Evolutionary conservation across 2,329 filamentous ascomycete species (phyloP).

Genomic region (Aspergillus candidus): DNA sequence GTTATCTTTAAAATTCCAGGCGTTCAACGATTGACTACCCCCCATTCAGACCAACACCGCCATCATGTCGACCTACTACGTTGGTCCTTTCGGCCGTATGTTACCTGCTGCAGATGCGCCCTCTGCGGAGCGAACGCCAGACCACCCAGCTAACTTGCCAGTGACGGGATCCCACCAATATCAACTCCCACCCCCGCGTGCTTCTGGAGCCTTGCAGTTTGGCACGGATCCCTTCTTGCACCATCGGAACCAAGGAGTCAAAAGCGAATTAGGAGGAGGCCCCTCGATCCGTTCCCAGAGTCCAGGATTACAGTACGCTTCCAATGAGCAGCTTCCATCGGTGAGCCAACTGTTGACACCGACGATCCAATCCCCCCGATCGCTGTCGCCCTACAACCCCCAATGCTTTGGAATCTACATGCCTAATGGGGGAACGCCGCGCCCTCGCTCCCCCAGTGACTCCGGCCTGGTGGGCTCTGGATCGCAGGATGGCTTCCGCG

Average conservation of each 20-base stretch:
- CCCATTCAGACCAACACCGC: neutral
- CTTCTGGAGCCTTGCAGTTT: slow-evolving; percentile 29
- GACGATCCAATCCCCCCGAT: slow-evolving; percentile 19
- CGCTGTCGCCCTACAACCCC: slow-evolving; percentile 24
- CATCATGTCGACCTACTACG: slow-evolving; percentile 33
- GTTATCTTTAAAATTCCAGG: slow-evolving; percentile 6
- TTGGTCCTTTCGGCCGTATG: slow-evolving; percentile 37
- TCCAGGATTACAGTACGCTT: slow-evolving; percentile 8
- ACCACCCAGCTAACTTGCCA: slow-evolving; percentile 27
- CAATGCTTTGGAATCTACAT: slow-evolving; percentile 16
- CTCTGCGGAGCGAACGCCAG: slow-evolving; percentile 21
- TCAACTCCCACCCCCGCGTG: slow-evolving; percentile 36
- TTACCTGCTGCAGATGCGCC: slow-evolving; percentile 26
- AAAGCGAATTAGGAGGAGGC: slow-evolving; percentile 15
- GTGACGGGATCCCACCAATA: slow-evolving; percentile 29
- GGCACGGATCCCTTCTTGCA: slow-evolving; percentile 29
- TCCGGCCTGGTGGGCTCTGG: slow-evolving; percentile 7
- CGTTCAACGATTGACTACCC: neutral
- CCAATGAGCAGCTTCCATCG: slow-evolving; percentile 32
- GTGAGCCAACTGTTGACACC: slow-evolving; percentile 38
- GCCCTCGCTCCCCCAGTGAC: slow-evolving; percentile 17
- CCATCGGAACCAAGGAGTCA: slow-evolving; percentile 20
- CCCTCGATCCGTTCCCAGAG: slow-evolving; percentile 9
- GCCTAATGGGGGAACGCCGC: slow-evolving; percentile 13
- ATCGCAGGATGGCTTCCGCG: slow-evolving; percentile 12